Conservation (phyloP, 352 stramenopile genomes). For the Labyrinthula sp. region DNA sequence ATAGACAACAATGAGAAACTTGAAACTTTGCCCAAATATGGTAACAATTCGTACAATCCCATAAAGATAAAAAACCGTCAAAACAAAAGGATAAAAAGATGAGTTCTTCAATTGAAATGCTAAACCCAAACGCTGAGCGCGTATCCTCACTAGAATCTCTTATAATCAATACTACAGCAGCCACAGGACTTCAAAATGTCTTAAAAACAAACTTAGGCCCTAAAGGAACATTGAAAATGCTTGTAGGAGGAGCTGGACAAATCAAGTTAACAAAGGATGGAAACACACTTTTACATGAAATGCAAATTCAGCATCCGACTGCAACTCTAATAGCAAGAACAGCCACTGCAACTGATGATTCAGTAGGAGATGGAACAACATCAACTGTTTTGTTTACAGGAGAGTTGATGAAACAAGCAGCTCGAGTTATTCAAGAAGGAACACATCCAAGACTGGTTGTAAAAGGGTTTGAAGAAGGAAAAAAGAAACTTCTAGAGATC, state of each 20-base stretch:
- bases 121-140: constrained; percentile 88
- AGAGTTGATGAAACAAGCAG: constrained; percentile 89
- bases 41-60: too few relatives aligned
- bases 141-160: constrained; percentile 78
- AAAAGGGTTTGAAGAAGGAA: constrained; percentile 89
- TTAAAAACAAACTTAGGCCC: constrained; percentile 75
- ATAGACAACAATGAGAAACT: too few relatives aligned
- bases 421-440: constrained; percentile 81
- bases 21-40: too few relatives aligned
- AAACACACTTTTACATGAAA: constrained; percentile 95
- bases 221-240: constrained; percentile 96
- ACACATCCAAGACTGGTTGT: constrained; percentile 86
- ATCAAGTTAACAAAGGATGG: constrained; percentile 99
- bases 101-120: constrained; percentile 30
- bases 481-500: constrained; percentile 74
- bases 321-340: constrained; percentile 88
- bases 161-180: constrained; percentile 88
- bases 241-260: constrained; percentile 90
- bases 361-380: constrained; percentile 85
- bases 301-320: constrained; percentile 98
- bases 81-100: not conserved
- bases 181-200: constrained; percentile 81
- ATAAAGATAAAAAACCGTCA: not conserved
- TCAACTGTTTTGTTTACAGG: constrained; percentile 92
- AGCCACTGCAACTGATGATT: constrained; percentile 83